Conservation (phyloP, 108 stramenopile species). For the Nannochloropsis granulata region DNA sequence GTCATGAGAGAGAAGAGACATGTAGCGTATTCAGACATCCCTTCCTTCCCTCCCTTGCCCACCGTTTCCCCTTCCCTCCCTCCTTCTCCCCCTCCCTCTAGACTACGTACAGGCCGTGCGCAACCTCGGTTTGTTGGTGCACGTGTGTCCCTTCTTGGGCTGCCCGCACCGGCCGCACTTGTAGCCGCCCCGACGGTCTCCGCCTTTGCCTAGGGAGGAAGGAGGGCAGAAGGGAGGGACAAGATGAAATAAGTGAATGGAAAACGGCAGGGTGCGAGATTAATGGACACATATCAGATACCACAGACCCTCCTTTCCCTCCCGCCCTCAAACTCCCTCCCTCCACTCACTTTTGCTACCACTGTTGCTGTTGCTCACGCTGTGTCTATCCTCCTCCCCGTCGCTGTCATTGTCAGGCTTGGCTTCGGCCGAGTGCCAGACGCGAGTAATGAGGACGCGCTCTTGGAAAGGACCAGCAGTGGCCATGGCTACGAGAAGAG, state of each 20-base stretch:
- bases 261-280: not conserved
- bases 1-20: not conserved
- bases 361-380: not conserved
- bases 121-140: not conserved
- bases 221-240: not conserved
- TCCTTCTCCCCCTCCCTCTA: not conserved
- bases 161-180: not conserved
- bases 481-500: not conserved
- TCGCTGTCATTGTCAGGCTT: not conserved
- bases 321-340: not conserved
- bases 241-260: not conserved
- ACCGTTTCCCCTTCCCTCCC: not conserved
- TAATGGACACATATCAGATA: not conserved
- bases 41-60: not conserved
- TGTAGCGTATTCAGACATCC: not conserved
- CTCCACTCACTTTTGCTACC: not conserved
- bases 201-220: not conserved
- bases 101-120: not conserved
- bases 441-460: not conserved
- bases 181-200: not conserved
- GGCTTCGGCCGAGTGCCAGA: not conserved
- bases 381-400: not conserved
- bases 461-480: not conserved
- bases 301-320: not conserved
- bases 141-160: not conserved